Evolutionary conservation across 164 flowering plant genomes (phyloP).

Genomic region (Vitis cinerea): DNA sequence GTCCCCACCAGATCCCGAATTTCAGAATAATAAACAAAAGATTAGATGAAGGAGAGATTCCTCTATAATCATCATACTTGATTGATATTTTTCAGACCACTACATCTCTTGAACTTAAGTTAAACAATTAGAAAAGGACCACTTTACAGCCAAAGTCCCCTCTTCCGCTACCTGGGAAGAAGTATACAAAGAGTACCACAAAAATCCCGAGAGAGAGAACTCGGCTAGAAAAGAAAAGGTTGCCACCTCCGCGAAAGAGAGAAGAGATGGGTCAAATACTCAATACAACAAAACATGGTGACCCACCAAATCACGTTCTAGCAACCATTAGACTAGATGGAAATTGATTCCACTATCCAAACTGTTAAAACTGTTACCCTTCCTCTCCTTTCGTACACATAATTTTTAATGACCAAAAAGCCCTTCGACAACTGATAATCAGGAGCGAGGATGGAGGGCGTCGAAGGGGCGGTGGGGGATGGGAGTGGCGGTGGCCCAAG

Average conservation of each 20-base stretch:
- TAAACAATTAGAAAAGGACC: no score
- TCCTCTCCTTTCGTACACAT: not conserved
- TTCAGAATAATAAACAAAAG: no score
- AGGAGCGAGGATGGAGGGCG: conserved; percentile 28
- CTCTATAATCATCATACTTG: not conserved
- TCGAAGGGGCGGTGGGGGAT: conserved; percentile 32
- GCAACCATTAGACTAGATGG: conserved; percentile 22
- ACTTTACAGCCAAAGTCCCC: not conserved
- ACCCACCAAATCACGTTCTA: conserved; percentile 27
- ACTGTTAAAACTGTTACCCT: conserved; percentile 3
- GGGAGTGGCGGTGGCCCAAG: conserved; percentile 37
- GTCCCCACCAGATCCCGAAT: no score
- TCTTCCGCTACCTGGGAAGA: not conserved
- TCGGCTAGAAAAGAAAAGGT: conserved; percentile 2
- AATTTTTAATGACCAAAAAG: conserved; percentile 9
- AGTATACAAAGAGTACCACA: no score
- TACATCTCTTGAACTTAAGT: not conserved
- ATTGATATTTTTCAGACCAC: not conserved
- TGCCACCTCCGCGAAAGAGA: not conserved
- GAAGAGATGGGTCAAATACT: conserved; percentile 14
- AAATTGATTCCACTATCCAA: not conserved
- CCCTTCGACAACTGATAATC: not conserved
- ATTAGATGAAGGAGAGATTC: no score
- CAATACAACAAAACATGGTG: conserved; percentile 22
- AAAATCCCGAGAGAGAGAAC: not conserved